Conservation (phyloP, 2,329 filamentous ascomycete species). For the Aspergillus sp. region DNA sequence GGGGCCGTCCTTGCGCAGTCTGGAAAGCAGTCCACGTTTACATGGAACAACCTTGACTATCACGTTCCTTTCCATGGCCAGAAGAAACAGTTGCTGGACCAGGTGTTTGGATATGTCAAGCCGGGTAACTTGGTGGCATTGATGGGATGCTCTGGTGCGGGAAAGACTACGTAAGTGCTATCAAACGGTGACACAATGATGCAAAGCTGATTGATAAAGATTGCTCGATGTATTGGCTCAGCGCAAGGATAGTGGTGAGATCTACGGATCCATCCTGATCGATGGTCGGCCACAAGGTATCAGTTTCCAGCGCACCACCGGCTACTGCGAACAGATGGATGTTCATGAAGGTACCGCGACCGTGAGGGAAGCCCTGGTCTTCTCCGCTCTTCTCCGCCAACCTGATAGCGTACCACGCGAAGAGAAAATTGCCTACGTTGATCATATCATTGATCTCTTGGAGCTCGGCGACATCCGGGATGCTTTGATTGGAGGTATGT, state of each 20-base stretch:
- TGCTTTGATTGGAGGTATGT: constrained; percentile 59
- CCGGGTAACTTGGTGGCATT: constrained; percentile 74
- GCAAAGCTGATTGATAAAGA: constrained; percentile 15
- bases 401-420: constrained; percentile 53
- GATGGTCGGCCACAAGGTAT: constrained; percentile 44
- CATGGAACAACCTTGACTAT: constrained; percentile 83
- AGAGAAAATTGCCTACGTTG: constrained; percentile 66
- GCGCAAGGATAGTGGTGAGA: constrained; percentile 45
- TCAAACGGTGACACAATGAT: background rate
- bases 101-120: constrained; percentile 70
- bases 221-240: constrained; percentile 49
- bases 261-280: constrained; percentile 46
- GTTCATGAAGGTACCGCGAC: constrained; percentile 65
- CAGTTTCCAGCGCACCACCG: constrained; percentile 53
- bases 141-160: constrained; percentile 80
- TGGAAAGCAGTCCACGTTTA: constrained; percentile 68
- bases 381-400: constrained; percentile 65
- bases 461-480: constrained; percentile 66
- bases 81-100: constrained; percentile 54
- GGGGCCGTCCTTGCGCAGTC: constrained; percentile 47
- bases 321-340: constrained; percentile 63
- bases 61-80: constrained; percentile 51
- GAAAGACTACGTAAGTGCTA: constrained; percentile 44
- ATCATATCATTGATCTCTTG: constrained; percentile 65
- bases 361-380: constrained; percentile 64